A percentile compares a stretch with the other conserved stretches of the same genome.
These are phyloP conservation scores for Boletus tomentosulus DNA, from an alignment of 768 basidiomycete species.

Conservation along the genomic window DNA sequence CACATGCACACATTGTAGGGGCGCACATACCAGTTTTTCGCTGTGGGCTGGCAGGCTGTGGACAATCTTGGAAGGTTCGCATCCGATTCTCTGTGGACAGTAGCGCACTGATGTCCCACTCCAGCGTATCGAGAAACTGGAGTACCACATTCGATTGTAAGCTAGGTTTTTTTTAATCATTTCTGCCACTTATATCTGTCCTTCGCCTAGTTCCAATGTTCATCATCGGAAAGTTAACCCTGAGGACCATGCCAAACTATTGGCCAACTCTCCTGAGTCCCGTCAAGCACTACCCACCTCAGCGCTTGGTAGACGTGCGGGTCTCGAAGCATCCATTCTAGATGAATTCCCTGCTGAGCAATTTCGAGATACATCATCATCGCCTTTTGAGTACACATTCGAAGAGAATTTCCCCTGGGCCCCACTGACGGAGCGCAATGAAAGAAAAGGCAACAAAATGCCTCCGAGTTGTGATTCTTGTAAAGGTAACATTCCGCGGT, in stretches of 20 bases:
- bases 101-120: not conserved
- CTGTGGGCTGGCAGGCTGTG: not conserved
- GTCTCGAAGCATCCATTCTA: too few species aligned
- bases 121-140: not conserved
- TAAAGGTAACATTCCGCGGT: not conserved
- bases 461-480: not conserved
- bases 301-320: too few species aligned
- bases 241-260: too few species aligned
- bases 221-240: not conserved
- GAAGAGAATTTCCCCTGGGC: too few species aligned
- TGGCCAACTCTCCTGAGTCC: too few species aligned
- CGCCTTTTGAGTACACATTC: too few species aligned
- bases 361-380: too few species aligned
- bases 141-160: not conserved
- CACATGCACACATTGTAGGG: not conserved
- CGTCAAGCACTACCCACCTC: too few species aligned
- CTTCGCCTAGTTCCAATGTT: not conserved
- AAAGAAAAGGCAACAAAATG: too few species aligned
- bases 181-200: not conserved
- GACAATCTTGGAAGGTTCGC: not conserved
- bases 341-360: too few species aligned
- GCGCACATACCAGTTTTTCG: not conserved
- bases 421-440: too few species aligned
- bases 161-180: not conserved
- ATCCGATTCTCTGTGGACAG: not conserved